Base-by-base conservation (phyloP, 23 red algal genomes). In the Cyanidioschyzon merolae region DNA sequence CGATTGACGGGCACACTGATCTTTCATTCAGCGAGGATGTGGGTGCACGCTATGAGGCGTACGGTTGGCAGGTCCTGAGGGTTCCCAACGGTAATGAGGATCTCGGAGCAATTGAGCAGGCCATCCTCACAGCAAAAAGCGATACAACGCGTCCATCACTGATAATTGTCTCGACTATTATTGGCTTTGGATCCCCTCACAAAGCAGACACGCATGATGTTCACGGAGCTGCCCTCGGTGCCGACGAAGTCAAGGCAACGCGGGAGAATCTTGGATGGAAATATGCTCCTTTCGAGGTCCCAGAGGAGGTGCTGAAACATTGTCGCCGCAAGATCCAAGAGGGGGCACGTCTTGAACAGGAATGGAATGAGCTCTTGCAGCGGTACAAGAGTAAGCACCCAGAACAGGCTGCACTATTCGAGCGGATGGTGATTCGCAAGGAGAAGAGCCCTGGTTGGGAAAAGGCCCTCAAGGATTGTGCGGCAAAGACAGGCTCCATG, bases 21-120 rank as follows among this genome's bases (percentile, higher is more conserved):
- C 59, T 90, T 77, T 80, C 92, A 7, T 96, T 96, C 78, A 85
- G 86, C 38, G 92, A 96, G 74, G 92, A 96, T 79, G 92, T 96
- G 16, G 77, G 59, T 34, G 59, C 75, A 40, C 76, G 92, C 26
- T 96, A 88, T 75, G 80, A 96, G 80, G 87, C 87, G 2, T 90
- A 90, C 57, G 92, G 87, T 36, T 96, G 92, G 92, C 87, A 96
- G 59, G 92, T 96, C 39, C 21, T 90, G 2, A 74, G 84, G 17
- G 92, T 96, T 26, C 29, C 54, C 35, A 76, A 96, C 27, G 92
- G 92, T 15, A 96, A 83, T 58, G 68, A 67, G 2, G 87, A 96
- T 32, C 35, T 90, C 30, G 30, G 18, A 2, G 59, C 68, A 7
- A 86, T 96, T n/a, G 77, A 86, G 26, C 51, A 57, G 34, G 92